These are phyloP conservation scores for Annulohypoxylon moriforme DNA, from an alignment of 495 filamentous ascomycete species.

Conservation along the genomic window DNA sequence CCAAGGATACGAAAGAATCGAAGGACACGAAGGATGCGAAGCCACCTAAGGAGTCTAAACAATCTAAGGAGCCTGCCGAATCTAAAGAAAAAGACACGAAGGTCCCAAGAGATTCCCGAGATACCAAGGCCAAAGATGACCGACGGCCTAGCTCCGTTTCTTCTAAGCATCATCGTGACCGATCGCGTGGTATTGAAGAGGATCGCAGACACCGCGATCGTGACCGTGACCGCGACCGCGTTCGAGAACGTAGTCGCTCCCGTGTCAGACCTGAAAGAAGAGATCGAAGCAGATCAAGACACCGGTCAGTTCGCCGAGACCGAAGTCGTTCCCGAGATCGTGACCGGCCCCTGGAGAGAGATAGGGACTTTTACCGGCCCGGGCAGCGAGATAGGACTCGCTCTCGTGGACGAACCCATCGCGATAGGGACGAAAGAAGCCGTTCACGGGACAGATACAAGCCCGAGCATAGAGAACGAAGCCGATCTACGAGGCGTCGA, in stretches of 20 bases:
- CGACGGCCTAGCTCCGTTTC: constrained; percentile 49
- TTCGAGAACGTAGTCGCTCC: constrained; percentile 43
- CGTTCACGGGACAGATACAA: constrained; percentile 48
- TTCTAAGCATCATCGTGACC: constrained; percentile 43
- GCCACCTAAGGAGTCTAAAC: constrained; percentile 30
- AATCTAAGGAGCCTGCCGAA: constrained; percentile 43
- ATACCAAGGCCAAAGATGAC: constrained; percentile 39
- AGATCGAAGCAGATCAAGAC: constrained; percentile 42
- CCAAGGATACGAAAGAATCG: constrained; percentile 16
- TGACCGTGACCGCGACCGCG: constrained; percentile 43
- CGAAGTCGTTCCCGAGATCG: constrained; percentile 49
- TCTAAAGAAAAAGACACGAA: constrained; percentile 47
- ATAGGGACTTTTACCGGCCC: constrained; percentile 47
- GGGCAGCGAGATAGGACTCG: constrained; percentile 50
- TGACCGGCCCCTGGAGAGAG: constrained; percentile 48
- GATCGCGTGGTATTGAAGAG: constrained; percentile 6
- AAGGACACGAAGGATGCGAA: constrained; percentile 33
- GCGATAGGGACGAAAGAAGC: constrained; percentile 45
- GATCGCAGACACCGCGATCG: constrained; percentile 36
- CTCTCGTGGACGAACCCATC: constrained; percentile 40
- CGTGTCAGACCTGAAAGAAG: constrained; percentile 34
- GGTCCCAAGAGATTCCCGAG: constrained; percentile 38
- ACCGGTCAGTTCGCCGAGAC: constrained; percentile 47
- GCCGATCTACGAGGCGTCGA: constrained; percentile 52
- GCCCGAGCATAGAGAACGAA: constrained; percentile 54